These are phyloP conservation scores for Tympanopsis confertula DNA, from an alignment of 2,329 filamentous ascomycete genomes.

Conservation along the genomic window DNA sequence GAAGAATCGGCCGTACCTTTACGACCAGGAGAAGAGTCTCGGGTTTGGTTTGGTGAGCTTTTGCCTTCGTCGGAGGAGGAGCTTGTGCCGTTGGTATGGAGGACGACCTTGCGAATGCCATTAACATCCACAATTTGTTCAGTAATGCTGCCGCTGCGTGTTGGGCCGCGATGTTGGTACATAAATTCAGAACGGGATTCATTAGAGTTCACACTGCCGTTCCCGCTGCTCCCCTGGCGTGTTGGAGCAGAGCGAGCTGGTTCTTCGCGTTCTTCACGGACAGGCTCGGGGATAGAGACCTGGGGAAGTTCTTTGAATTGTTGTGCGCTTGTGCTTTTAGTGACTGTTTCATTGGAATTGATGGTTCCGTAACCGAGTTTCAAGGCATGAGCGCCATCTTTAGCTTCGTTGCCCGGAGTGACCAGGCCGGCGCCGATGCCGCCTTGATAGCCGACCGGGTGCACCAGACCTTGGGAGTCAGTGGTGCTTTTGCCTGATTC, in stretches of 20 bases:
- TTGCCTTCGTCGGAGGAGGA: slow-evolving; percentile 27
- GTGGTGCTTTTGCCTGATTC: slow-evolving; percentile 23
- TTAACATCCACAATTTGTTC: slow-evolving; percentile 66
- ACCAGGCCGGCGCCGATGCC: slow-evolving; percentile 42
- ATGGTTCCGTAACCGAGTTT: slow-evolving; percentile 40
- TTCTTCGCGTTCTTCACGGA: background rate
- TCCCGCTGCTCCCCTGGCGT: slow-evolving; percentile 6
- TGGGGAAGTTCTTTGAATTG: slow-evolving; percentile 5
- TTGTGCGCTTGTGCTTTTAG: slow-evolving; percentile 7
- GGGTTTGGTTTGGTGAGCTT: background rate
- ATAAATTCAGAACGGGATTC: slow-evolving; percentile 12
- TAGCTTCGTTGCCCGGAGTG: slow-evolving; percentile 42
- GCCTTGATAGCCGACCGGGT: slow-evolving; percentile 27
- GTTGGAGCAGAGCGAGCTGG: background rate
- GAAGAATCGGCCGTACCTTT: too few species aligned
- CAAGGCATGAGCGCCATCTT: slow-evolving; percentile 54
- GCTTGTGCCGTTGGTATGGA: slow-evolving; percentile 52
- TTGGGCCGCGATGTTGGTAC: slow-evolving; percentile 31
- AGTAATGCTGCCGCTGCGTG: slow-evolving; percentile 66
- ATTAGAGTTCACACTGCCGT: slow-evolving; percentile 11
- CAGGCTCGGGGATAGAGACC: background rate
- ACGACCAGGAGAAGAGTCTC: too few species aligned
- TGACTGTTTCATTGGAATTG: slow-evolving; percentile 6
- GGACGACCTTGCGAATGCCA: slow-evolving; percentile 64
- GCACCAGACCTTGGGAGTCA: slow-evolving; percentile 29